Evolutionary conservation across 768 basidiomycete genomes (phyloP), one percentile per base, ranked within the genome.

Genomic region (Trametes meyenii): DNA sequence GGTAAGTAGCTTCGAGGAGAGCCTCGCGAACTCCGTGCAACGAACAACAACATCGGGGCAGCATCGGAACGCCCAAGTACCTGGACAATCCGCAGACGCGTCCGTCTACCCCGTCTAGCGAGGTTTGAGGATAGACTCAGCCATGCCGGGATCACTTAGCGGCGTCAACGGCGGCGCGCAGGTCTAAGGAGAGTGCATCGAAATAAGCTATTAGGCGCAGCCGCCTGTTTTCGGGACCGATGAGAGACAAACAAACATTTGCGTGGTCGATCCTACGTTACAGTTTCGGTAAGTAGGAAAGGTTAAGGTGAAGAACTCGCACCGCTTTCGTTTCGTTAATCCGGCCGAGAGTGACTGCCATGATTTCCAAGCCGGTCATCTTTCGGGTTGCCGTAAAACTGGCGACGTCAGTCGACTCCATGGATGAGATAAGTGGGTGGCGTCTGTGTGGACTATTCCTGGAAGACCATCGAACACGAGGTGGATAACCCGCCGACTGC

Each of bases 371-470:
- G 39, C 26, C 57, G 49, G 57, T 49, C 35, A 13, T 58, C 40
- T 17, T 43, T 43, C 49, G 57, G 57, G 49, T 50, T 58, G 57
- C 57, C 57, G 57, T 58, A 58, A 58, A 2, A 7, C n/a, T 13
- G 2, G 2, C 13, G 21, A 5, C 13, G 16, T n/a, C n/a, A 17
- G 7, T 23, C 5, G 5, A 46, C 21, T 2, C n/a, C 19, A 24
- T 46, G 21, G 21, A 13, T 46, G 21, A 12, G 2, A 14, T 3
- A 33, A 33, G 29, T 33, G 29, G 29, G 8, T 3, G 29, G 29
- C 29, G 29, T 33, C 29, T 33, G 29, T 33, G 29, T 33, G 29
- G 29, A 33, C 29, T 33, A 3, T 33, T 33, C 8, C 29, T 8
- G 4, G 29, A 33, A 33, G 29, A n/a, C n/a, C n/a, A n/a, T 33